Evolutionary conservation across 352 stramenopile genomes (phyloP).

Genomic region (Phytophthora pisi): DNA sequence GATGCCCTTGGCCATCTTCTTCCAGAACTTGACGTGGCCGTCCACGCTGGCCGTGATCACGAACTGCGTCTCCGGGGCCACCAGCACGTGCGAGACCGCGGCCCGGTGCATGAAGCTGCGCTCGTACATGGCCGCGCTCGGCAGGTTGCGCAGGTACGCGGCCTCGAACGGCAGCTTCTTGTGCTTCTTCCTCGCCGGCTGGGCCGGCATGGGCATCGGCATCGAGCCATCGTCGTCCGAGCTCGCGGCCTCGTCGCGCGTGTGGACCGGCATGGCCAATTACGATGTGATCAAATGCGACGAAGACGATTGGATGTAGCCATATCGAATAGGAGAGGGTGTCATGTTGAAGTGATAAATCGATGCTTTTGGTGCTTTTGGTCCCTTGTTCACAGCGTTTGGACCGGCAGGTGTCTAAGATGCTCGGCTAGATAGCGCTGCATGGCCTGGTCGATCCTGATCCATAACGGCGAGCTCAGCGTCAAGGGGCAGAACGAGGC

Average conservation of each 20-base stretch:
- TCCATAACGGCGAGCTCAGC: not conserved
- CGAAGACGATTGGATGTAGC: not conserved
- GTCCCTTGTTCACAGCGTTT: no score
- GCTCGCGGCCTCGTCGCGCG: slow-evolving; percentile 19
- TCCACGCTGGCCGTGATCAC: slow-evolving; percentile 95
- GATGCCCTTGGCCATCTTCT: slow-evolving; percentile 94
- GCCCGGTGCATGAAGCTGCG: slow-evolving; percentile 98
- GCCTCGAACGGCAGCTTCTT: slow-evolving; percentile 67
- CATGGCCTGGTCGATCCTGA: not conserved
- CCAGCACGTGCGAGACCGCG: slow-evolving; percentile 92
- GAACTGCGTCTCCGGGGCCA: slow-evolving; percentile 95
- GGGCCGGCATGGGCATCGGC: slow-evolving; percentile 52
- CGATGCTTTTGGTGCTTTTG: not conserved
- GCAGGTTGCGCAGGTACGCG: slow-evolving; percentile 84
- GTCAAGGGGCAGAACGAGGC: not conserved
- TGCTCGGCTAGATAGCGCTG: not conserved
- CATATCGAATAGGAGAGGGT: not conserved
- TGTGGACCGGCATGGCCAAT: slow-evolving; percentile 14
- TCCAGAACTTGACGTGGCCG: slow-evolving; percentile 99
- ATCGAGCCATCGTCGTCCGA: slow-evolving; percentile 65
- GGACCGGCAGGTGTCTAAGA: no score
- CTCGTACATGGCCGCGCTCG: slow-evolving; percentile 93
- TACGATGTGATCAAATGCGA: not conserved
- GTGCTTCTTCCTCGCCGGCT: slow-evolving; percentile 50
- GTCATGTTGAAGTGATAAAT: not conserved